These are phyloP conservation scores for Neonectria hederae DNA, from an alignment of 2,329 filamentous ascomycete species.

Conservation along the genomic window DNA sequence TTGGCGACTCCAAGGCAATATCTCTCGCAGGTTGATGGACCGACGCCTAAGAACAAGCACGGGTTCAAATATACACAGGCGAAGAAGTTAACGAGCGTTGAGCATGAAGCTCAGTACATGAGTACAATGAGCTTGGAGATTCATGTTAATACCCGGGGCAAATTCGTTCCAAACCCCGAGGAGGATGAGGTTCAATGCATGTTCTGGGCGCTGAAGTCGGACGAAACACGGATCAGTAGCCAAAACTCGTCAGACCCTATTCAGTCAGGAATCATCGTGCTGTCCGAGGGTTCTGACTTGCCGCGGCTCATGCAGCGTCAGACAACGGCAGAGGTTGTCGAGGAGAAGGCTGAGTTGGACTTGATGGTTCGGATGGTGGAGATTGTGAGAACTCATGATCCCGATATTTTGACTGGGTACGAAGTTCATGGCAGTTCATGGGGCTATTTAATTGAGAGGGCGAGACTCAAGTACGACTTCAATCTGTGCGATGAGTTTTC, in stretches of 20 bases:
- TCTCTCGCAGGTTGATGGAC: slow-evolving; percentile 87
- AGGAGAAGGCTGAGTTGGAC: slow-evolving; percentile 84
- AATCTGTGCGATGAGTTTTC: slow-evolving; percentile 93
- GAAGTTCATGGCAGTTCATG: slow-evolving; percentile 94
- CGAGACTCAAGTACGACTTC: slow-evolving; percentile 85
- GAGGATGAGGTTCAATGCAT: slow-evolving; percentile 88
- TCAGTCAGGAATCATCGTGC: slow-evolving; percentile 76
- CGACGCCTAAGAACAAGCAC: slow-evolving; percentile 83
- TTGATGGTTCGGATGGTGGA: slow-evolving; percentile 86
- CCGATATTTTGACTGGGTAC: slow-evolving; percentile 92
- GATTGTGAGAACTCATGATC: slow-evolving; percentile 84
- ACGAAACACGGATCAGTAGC: slow-evolving; percentile 67
- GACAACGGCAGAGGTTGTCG: slow-evolving; percentile 70
- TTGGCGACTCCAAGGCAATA: slow-evolving; percentile 48
- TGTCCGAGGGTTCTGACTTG: slow-evolving; percentile 70
- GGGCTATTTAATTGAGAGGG: slow-evolving; percentile 95
- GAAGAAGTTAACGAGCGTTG: slow-evolving; percentile 76
- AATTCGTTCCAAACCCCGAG: slow-evolving; percentile 86
- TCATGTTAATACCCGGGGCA: slow-evolving; percentile 86
- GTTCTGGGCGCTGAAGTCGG: slow-evolving; percentile 89
- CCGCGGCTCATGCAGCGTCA: slow-evolving; percentile 70
- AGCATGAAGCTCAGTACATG: slow-evolving; percentile 93
- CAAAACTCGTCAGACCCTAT: slow-evolving; percentile 58
- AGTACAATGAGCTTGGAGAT: slow-evolving; percentile 94
- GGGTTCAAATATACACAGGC: slow-evolving; percentile 89